Percentiles rank a stretch among this genome's conserved stretches.
Conservation (phyloP, 345 rosid species). For the Rhodomyrtus tomentosa region DNA sequence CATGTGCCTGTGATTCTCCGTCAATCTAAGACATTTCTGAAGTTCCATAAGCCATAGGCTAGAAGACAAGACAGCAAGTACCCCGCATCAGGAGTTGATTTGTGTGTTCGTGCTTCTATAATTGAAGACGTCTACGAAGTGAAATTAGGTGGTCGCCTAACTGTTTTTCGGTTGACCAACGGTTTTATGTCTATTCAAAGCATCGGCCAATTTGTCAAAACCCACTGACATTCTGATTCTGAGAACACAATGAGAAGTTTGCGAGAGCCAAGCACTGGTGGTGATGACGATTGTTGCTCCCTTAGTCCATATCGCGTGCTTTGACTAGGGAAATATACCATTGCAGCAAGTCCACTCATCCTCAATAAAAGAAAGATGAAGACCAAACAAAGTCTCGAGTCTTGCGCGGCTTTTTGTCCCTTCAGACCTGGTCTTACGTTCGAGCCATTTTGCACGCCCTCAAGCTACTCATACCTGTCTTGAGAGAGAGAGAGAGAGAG, state of each 20-base stretch:
- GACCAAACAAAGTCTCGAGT: not conserved
- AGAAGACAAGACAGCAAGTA: too few species aligned
- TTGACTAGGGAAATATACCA: not conserved
- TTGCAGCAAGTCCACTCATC: not conserved
- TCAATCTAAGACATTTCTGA: not conserved
- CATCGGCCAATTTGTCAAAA: not conserved
- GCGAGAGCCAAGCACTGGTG: too few species aligned
- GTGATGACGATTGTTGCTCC: too few species aligned
- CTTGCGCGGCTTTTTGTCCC: not conserved
- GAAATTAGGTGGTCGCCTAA: not conserved
- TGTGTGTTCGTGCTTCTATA: not conserved
- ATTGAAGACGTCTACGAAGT: not conserved
- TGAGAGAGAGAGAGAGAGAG: not conserved
- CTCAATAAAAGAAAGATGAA: not conserved
- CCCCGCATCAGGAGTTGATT: not conserved
- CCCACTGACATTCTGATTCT: not conserved
- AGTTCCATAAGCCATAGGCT: not conserved
- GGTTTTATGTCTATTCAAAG: not conserved
- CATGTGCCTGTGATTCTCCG: not conserved
- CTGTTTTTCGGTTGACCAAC: not conserved
- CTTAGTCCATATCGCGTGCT: not conserved
- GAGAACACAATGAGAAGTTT: too few species aligned
- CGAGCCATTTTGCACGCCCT: not conserved
- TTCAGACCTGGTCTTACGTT: not conserved
- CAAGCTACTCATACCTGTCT: not conserved